Conservation (phyloP, 2,329 filamentous ascomycete genomes). For the Colletotrichum neosansevieriae region DNA sequence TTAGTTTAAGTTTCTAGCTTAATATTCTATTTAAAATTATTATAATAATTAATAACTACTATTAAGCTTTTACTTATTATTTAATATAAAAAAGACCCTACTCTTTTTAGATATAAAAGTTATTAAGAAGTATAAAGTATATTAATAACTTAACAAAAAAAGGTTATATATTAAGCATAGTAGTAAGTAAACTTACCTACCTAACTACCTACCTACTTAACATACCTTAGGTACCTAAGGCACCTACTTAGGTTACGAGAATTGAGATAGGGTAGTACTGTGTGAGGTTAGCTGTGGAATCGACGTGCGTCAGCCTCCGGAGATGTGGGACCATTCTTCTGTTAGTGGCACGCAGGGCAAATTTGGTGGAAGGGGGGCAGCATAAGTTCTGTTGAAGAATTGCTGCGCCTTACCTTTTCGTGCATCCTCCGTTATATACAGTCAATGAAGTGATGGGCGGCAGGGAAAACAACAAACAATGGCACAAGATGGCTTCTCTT, state of each 20-base stretch:
- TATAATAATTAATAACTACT: no score
- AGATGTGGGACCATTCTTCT: background rate
- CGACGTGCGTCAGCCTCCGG: background rate
- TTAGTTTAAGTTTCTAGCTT: no score
- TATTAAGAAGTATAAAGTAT: no score
- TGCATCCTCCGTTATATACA: background rate
- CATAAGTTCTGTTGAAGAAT: constrained; percentile 1
- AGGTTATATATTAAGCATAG: background rate
- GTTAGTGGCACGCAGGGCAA: constrained; percentile 12
- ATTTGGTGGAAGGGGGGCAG: background rate
- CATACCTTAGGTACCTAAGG: no score
- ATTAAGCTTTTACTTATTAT: no score
- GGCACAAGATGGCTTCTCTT: background rate
- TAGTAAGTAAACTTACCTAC: no score
- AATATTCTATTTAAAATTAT: no score
- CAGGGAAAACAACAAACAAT: background rate
- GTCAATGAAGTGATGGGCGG: background rate
- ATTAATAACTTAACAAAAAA: no score
- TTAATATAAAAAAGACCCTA: no score
- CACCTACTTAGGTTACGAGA: no score
- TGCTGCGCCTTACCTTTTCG: background rate
- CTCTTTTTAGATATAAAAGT: no score
- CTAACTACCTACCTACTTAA: no score
- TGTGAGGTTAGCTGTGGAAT: background rate
- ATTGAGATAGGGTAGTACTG: background rate